These are phyloP conservation scores for Magnolia changhungtana DNA, from an alignment of 164 flowering plant species.

Conservation along the genomic window DNA sequence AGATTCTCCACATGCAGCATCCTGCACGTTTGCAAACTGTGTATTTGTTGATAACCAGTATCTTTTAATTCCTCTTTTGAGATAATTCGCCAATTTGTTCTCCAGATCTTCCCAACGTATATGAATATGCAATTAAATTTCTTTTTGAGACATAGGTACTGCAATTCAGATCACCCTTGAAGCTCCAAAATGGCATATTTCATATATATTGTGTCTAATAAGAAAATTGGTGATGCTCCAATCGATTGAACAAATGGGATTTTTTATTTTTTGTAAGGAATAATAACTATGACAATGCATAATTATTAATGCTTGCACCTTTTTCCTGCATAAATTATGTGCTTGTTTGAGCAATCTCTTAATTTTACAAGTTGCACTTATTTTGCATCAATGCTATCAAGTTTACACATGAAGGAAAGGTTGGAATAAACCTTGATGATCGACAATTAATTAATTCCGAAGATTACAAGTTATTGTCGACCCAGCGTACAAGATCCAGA, in stretches of 20 bases:
- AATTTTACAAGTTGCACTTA: not conserved
- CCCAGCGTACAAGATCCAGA: too few relatives aligned
- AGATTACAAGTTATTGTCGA: too few relatives aligned
- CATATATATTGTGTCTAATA: not conserved
- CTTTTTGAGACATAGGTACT: not conserved
- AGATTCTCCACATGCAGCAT: not conserved
- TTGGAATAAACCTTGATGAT: constrained; percentile 80
- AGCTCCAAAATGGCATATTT: not conserved
- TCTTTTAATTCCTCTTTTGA: not conserved
- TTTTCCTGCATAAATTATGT: not conserved
- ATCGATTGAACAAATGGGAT: too few relatives aligned
- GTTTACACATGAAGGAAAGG: constrained; percentile 93
- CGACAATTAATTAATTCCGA: too few relatives aligned
- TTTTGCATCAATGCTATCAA: constrained; percentile 83
- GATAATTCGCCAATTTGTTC: not conserved
- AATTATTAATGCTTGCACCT: too few relatives aligned
- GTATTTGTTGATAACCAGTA: not conserved
- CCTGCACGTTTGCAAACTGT: too few relatives aligned
- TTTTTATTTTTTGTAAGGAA: too few relatives aligned
- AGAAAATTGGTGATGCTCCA: too few relatives aligned
- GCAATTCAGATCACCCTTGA: not conserved
- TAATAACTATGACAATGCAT: too few relatives aligned
- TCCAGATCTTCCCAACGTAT: too few relatives aligned
- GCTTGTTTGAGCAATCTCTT: constrained; percentile 4
- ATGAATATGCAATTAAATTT: not conserved